Evolutionary conservation across 306 rosid genomes (phyloP).

Genomic region (Sesbania bispinosa): DNA sequence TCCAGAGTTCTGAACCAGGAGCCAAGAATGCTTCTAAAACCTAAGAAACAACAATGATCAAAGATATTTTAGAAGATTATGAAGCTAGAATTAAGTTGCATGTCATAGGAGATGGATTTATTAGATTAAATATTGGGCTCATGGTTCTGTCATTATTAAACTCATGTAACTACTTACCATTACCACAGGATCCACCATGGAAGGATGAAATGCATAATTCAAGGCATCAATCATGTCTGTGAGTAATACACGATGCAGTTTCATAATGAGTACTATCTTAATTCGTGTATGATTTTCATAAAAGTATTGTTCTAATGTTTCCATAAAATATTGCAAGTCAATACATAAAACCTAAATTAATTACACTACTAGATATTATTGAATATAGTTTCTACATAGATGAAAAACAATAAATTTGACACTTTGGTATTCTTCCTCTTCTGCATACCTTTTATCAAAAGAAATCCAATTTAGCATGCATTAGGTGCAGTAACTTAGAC

Average conservation of each 20-base stretch:
- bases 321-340: background rate
- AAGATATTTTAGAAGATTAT: slow-evolving; percentile 11
- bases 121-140: background rate
- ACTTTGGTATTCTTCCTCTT: background rate
- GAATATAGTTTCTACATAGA: too few relatives aligned
- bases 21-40: slow-evolving; percentile 95
- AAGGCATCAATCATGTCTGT: background rate
- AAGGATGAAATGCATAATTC: background rate
- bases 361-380: background rate
- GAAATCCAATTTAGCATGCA: background rate
- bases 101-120: background rate
- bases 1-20: slow-evolving; percentile 93
- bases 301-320: background rate
- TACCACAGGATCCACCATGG: slow-evolving; percentile 1
- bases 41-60: slow-evolving; percentile 41
- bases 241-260: background rate
- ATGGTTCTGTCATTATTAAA: too few relatives aligned
- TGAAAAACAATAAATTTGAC: too few relatives aligned
- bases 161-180: background rate
- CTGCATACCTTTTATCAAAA: background rate
- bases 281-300: background rate
- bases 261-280: background rate
- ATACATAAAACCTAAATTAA: background rate
- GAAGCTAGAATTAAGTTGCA: background rate
- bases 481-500: background rate